phyloP scores from a whole-genome alignment of 177 flowering plant species.

The Vitis hybrid region DNA sequence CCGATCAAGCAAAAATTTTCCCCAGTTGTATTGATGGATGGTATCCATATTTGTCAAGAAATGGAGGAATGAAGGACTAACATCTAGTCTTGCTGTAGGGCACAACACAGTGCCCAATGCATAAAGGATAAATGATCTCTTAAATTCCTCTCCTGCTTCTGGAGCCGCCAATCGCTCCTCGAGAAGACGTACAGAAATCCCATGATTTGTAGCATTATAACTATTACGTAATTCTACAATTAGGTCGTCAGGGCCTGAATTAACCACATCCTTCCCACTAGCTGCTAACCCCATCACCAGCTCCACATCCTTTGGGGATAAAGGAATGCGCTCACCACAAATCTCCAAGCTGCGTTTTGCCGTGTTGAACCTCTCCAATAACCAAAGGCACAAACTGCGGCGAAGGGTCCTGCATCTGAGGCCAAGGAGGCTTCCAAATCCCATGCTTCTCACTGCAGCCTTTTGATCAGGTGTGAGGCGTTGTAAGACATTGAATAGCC shows the following conservation, averaged over 20 bases:
- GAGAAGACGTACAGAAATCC: constrained; percentile 41
- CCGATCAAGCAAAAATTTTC: constrained; percentile 42
- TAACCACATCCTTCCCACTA: constrained; percentile 46
- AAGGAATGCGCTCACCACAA: constrained; percentile 39
- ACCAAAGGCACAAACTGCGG: constrained; percentile 47
- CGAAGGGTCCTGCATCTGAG: constrained; percentile 44
- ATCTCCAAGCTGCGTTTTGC: constrained; percentile 37
- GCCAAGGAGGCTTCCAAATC: constrained; percentile 46
- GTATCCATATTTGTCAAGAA: constrained; percentile 39
- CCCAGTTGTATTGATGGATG: constrained; percentile 44
- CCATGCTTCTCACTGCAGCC: constrained; percentile 42
- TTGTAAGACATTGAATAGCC: constrained; percentile 38
- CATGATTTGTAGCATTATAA: constrained; percentile 43
- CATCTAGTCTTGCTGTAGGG: constrained; percentile 50
- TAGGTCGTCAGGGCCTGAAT: constrained; percentile 41
- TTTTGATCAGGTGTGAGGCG: constrained; percentile 37
- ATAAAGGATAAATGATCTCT: constrained; percentile 45
- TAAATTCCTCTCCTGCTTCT: constrained; percentile 49
- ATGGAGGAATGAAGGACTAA: constrained; percentile 47
- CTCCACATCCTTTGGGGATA: constrained; percentile 41
- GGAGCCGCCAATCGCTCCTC: constrained; percentile 36
- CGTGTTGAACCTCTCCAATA: constrained; percentile 41
- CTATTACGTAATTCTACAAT: constrained; percentile 34
- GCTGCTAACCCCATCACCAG: constrained; percentile 44
- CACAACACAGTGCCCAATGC: constrained; percentile 42